Percentiles rank a stretch among this genome's conserved stretches.
These are phyloP conservation scores for Metschnikowia hibisci DNA, from an alignment of 805 yeast species.

Conservation along the genomic window DNA sequence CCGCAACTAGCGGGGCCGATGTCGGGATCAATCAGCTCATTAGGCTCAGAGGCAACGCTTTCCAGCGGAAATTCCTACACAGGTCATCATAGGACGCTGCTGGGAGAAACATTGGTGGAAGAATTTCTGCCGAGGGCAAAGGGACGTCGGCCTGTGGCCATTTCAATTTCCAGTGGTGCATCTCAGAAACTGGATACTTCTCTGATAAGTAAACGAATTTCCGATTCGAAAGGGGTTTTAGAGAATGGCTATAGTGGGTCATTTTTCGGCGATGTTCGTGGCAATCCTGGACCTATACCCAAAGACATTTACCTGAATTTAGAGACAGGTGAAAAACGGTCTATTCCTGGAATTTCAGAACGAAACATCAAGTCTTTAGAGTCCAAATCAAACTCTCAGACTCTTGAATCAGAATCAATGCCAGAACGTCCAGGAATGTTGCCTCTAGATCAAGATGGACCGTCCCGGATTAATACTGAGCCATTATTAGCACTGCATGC, in stretches of 20 bases:
- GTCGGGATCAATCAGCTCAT: conserved; percentile 25
- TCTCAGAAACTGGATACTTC: background rate
- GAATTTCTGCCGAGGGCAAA: conserved; percentile 7
- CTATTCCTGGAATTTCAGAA: no score
- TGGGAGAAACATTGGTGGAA: conserved; percentile 35
- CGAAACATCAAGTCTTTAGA: no score
- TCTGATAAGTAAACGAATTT: no score
- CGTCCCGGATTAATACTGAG: background rate
- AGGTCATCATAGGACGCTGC: conserved; percentile 19
- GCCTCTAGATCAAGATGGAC: conserved; percentile 6
- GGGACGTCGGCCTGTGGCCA: background rate
- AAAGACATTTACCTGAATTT: no score
- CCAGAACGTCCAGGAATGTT: conserved; percentile 15
- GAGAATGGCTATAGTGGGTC: no score
- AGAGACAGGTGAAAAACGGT: no score
- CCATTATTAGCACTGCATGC: background rate
- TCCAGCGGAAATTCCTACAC: conserved; percentile 2
- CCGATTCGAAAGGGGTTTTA: no score
- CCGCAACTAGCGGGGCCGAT: background rate
- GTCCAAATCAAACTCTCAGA: no score
- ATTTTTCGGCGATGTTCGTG: no score
- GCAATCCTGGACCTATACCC: no score
- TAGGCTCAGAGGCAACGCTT: conserved; percentile 25
- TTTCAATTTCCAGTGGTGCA: background rate
- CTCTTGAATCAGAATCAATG: background rate